A percentile compares a stretch with the other conserved stretches of the same genome.
Evolutionary conservation across 129 eudicot genomes (phyloP).

Genomic region (Arctium lappa): DNA sequence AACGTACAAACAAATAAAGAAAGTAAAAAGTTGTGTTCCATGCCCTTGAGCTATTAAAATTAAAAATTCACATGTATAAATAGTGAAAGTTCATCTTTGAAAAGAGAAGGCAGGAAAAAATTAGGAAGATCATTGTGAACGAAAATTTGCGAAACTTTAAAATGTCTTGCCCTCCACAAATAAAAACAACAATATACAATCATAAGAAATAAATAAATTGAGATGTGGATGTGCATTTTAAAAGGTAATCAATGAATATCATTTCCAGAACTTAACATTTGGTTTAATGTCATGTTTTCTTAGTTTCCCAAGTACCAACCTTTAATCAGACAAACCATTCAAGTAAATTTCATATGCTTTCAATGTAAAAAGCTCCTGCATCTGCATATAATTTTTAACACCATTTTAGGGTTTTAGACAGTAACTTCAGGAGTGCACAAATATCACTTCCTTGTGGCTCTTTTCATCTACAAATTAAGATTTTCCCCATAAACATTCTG

Average conservation of each 20-base stretch:
- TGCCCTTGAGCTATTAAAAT: conserved; percentile 15
- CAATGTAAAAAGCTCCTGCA: background rate
- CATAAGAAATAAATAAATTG: background rate
- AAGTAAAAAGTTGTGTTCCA: background rate
- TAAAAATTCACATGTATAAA: background rate
- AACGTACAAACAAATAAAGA: background rate
- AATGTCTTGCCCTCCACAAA: background rate
- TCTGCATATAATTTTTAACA: background rate
- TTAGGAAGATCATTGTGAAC: background rate
- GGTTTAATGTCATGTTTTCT: background rate
- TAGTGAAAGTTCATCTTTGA: background rate
- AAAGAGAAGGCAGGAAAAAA: background rate
- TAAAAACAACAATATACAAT: background rate
- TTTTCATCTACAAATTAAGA: conserved; percentile 8
- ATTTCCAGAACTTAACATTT: background rate
- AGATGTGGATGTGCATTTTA: background rate
- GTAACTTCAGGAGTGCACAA: background rate
- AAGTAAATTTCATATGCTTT: conserved; percentile 11
- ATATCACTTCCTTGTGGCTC: background rate
- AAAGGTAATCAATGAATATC: conserved; percentile 8
- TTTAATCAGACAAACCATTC: background rate
- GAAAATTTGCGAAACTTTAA: background rate
- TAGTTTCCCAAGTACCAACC: conserved; percentile 6
- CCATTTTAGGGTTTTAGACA: conserved; percentile 14
- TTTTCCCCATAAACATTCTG: background rate